Evolutionary conservation across 2,329 filamentous ascomycete species (phyloP), one percentile per base, ranked within the genome.

Genomic region (Colletotrichum navitas): DNA sequence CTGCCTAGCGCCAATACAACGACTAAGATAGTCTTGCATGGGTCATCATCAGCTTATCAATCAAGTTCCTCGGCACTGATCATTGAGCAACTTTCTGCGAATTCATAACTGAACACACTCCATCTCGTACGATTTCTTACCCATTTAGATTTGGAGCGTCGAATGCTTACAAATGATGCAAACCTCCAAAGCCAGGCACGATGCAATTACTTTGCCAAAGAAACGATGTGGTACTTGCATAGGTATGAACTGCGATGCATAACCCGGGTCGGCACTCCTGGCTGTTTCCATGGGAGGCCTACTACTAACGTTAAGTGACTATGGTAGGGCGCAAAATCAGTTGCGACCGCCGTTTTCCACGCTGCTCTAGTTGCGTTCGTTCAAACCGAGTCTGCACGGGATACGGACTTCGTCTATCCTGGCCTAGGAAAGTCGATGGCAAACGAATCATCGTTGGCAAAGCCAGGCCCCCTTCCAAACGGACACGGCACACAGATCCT

Each of bases 331-430:
- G 77, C n/a, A 77, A 73, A 59, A 36, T 78, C 26, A 70, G 62
- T 41, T 78, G 77, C 55, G 77, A 78, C 58, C 71, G 74, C 8
- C 55, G 60, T 7, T 6, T 41, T 26, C 77, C 77, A n/a, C 64
- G 52, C 16, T 79, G 77, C 61, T 63, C 63, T 36, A 75, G 56
- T 18, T 78, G 77, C 66, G 16, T 67, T 16, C 69, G 70, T 63
- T 69, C 76, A 29, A 56, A 63, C 2, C 74, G 76, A 43, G 49
- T 67, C 16, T 79, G 77, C 65, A 70, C 74, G 64, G 77, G 77
- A 5, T 79, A 79, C 54, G 74, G 58, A 3, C 12, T 76, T 16
- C 76, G 77, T 5, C 66, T 80, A 11, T 80, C 78, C 7, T 80
- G 78, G 78, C 78, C 78, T 2, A 74, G 74, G 47, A 70, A 72